A percentile compares a stretch with the other conserved stretches of the same genome.
These are phyloP conservation scores for Oropetium thomaeum DNA, from an alignment of 176 grass and related monocot species.

Conservation along the genomic window DNA sequence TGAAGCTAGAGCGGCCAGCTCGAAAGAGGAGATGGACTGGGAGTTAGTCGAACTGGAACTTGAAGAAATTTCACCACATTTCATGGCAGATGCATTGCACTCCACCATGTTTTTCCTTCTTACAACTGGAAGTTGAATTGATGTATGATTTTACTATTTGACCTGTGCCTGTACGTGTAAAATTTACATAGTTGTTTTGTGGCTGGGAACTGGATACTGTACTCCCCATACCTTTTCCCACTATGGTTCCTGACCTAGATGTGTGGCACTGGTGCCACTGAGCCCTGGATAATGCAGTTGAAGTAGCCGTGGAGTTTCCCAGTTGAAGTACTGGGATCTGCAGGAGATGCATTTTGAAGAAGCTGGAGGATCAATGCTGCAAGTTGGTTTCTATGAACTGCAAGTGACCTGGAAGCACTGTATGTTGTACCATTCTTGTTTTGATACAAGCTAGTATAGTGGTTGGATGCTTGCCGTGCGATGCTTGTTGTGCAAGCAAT, in stretches of 20 bases:
- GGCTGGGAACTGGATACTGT: slow-evolving; percentile 50
- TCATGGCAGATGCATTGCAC: slow-evolving; percentile 5
- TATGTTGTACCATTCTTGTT: slow-evolving; percentile 22
- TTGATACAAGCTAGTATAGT: background rate
- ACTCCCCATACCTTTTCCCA: slow-evolving; percentile 1
- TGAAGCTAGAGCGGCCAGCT: slow-evolving; percentile 84
- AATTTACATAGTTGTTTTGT: slow-evolving; percentile 41
- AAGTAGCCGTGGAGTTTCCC: too few relatives aligned
- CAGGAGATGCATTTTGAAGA: slow-evolving; percentile 33
- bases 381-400: slow-evolving; percentile 10
- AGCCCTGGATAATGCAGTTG: background rate
- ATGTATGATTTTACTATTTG: slow-evolving; percentile 56
- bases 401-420: slow-evolving; percentile 6
- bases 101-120: slow-evolving; percentile 21
- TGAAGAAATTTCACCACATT: slow-evolving; percentile 11
- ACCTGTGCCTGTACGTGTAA: slow-evolving; percentile 53
- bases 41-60: slow-evolving; percentile 45
- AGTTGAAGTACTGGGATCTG: slow-evolving; percentile 1
- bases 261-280: slow-evolving; percentile 25
- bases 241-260: background rate
- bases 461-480: slow-evolving; percentile 11
- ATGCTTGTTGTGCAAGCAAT: background rate
- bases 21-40: slow-evolving; percentile 98
- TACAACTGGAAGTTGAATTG: slow-evolving; percentile 33
- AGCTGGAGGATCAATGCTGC: slow-evolving; percentile 20